A percentile compares a stretch with the other conserved stretches of the same genome.
Evolutionary conservation across 2,329 filamentous ascomycete genomes (phyloP).

Genomic region (Geosmithia morbida): DNA sequence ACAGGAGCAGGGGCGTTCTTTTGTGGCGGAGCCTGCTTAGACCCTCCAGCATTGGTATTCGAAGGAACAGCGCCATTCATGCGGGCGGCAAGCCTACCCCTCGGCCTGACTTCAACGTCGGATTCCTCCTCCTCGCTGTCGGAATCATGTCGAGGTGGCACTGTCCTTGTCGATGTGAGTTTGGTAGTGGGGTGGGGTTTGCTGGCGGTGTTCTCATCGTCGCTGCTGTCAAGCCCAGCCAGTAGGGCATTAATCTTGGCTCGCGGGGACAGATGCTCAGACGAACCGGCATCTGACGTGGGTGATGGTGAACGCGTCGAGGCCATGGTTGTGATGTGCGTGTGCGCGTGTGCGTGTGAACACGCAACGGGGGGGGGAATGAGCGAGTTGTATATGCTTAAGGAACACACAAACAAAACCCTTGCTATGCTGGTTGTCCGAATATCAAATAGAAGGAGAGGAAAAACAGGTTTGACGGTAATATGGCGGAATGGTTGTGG

Average conservation of each 20-base stretch:
- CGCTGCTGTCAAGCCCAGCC: constrained; percentile 32
- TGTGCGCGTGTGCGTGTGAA: not conserved
- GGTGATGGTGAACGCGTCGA: constrained; percentile 31
- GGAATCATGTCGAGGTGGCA: not conserved
- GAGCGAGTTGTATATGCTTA: too few species aligned
- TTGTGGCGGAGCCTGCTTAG: constrained; percentile 10
- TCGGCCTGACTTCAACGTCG: constrained; percentile 30
- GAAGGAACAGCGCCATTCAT: constrained; percentile 30
- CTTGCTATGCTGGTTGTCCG: not conserved
- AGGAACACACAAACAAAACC: not conserved
- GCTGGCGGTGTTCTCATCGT: constrained; percentile 21
- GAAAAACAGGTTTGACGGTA: not conserved
- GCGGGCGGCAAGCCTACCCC: constrained; percentile 48
- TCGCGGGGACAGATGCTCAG: constrained; percentile 31
- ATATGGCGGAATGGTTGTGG: not conserved
- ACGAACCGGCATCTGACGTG: constrained; percentile 22
- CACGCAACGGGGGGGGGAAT: not conserved
- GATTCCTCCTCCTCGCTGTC: constrained; percentile 27
- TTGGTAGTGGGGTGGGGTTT: not conserved
- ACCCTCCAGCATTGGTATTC: not conserved
- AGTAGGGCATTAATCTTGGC: constrained; percentile 41
- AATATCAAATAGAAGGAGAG: not conserved
- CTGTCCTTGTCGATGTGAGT: not conserved
- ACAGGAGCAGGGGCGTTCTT: constrained; percentile 6
- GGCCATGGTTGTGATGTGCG: constrained; percentile 23